Conservation (phyloP, 2,329 filamentous ascomycete species). For the Didymella arachidicola region DNA sequence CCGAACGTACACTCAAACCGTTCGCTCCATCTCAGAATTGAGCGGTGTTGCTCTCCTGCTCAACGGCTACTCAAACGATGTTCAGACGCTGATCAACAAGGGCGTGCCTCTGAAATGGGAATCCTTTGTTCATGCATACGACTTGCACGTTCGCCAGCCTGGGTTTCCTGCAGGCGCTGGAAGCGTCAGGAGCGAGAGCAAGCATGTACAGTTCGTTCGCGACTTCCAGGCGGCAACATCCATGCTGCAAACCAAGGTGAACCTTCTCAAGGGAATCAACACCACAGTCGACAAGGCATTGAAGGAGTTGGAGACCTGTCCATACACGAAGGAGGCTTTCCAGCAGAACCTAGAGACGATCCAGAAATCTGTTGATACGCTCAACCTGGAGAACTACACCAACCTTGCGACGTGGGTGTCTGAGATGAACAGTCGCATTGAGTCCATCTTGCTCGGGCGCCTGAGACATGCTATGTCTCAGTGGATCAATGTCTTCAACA, state of each 20-base stretch:
- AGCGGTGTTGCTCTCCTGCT: conserved; percentile 85
- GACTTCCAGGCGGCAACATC: conserved; percentile 90
- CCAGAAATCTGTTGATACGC: conserved; percentile 91
- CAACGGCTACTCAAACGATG: conserved; percentile 90
- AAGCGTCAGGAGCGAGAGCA: conserved; percentile 73
- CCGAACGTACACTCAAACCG: conserved; percentile 89
- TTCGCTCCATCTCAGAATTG: conserved; percentile 84
- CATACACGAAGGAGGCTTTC: conserved; percentile 82
- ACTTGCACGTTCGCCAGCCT: conserved; percentile 77
- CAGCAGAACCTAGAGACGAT: conserved; percentile 82
- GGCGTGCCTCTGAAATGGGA: conserved; percentile 95
- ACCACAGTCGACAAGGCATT: conserved; percentile 82
- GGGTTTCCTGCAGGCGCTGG: conserved; percentile 67
- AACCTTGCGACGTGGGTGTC: conserved; percentile 92
- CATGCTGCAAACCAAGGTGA: conserved; percentile 85
- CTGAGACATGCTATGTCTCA: conserved; percentile 82
- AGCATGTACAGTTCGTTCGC: conserved; percentile 94
- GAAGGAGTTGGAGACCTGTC: conserved; percentile 81
- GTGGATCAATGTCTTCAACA: conserved; percentile 87
- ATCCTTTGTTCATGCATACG: conserved; percentile 96
- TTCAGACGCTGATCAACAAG: conserved; percentile 81
- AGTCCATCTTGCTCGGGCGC: conserved; percentile 78
- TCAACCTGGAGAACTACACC: conserved; percentile 95
- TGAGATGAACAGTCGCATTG: conserved; percentile 84
- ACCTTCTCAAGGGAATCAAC: conserved; percentile 79